Base-by-base conservation (phyloP, 1,284 basidiomycete species). In the Moesziomyces parantarcticus region DNA sequence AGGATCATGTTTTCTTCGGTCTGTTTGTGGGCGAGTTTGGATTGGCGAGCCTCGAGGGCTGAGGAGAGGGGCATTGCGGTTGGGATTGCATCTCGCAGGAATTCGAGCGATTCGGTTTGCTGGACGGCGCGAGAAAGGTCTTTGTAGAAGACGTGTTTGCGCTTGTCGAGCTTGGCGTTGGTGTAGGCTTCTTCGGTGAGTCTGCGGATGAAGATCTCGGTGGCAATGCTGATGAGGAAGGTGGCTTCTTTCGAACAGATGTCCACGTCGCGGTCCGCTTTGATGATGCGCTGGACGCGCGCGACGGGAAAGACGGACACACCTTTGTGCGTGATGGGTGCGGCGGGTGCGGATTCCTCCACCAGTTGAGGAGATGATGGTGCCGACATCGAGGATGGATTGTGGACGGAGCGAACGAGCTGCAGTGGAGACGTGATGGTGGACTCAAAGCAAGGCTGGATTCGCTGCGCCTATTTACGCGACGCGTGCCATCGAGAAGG, bases 161-260 rank as follows among this genome's bases (percentile, higher is more conserved):
- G 68, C 54, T 79, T 77, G 46, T 78, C 77, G 13, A 77, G 61
- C 20, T 72, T 71, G 1, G 78, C 77, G 55, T 79, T 77, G 8
- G 69, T 69, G 32, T 75, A 80, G 1, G 75, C 75, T 40, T 76
- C 65, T 47, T 80, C 77, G 10, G 68, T 70, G 47, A 80, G 62
- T 49, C 72, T 75, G 32, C 66, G 73, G 52, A 80, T 41, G 41
- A 80, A 80, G 29, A 78, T 40, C 54, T 80, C 78, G 40, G 78
- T 79, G 18, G 78, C 78, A 7, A 66, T 50, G 29, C 65, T 73
- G 57, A 80, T 79, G 41, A 79, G 60, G 29, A 80, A 79, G 10
- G 69, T 76, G 14, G 78, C 78, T 62, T 80, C 78, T 36, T 74
- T 73, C 29, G 74, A 75, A 71, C 78, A 80, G 32, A 79, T 79